Evolutionary conservation across 495 filamentous ascomycete species (phyloP).

Genomic region (Aspergillus asperescens): DNA sequence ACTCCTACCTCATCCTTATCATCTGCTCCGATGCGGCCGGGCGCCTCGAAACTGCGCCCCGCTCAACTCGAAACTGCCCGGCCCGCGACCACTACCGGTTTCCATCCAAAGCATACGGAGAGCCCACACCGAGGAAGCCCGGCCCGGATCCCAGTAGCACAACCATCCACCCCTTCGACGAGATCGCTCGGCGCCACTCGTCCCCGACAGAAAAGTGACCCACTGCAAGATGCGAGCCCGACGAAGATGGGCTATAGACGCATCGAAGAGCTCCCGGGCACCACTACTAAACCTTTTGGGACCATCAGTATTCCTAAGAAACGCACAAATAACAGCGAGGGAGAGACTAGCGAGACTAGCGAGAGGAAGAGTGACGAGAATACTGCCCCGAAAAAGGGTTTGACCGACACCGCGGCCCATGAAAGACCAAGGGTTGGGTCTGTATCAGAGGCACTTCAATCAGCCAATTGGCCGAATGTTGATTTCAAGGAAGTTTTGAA

Average conservation of each 20-base stretch:
- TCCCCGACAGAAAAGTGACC: conserved; percentile 28
- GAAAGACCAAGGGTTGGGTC: too few species aligned
- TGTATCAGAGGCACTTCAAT: too few species aligned
- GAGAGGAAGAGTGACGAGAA: background rate
- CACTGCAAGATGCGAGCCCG: conserved; percentile 19
- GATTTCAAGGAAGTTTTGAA: too few species aligned
- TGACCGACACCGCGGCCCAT: background rate
- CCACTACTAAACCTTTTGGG: too few species aligned
- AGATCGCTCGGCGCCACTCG: conserved; percentile 22
- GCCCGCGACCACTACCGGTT: conserved; percentile 46
- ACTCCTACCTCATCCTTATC: conserved; percentile 45
- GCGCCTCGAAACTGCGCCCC: conserved; percentile 26
- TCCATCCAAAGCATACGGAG: background rate
- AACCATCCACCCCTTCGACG: background rate
- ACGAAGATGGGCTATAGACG: too few species aligned
- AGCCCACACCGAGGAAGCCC: conserved; percentile 18
- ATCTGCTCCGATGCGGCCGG: conserved; percentile 55
- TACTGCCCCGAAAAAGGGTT: background rate
- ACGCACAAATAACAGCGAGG: background rate
- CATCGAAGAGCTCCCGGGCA: too few species aligned
- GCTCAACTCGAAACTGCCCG: conserved; percentile 28
- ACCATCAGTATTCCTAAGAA: background rate
- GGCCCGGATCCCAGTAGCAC: background rate
- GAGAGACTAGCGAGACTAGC: background rate
- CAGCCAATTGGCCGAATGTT: too few species aligned